Percentiles rank a stretch among this genome's conserved stretches.
Evolutionary conservation across 192 early-diverging fungal genomes (phyloP).

Genomic region (Umbelopsis vinacea): DNA sequence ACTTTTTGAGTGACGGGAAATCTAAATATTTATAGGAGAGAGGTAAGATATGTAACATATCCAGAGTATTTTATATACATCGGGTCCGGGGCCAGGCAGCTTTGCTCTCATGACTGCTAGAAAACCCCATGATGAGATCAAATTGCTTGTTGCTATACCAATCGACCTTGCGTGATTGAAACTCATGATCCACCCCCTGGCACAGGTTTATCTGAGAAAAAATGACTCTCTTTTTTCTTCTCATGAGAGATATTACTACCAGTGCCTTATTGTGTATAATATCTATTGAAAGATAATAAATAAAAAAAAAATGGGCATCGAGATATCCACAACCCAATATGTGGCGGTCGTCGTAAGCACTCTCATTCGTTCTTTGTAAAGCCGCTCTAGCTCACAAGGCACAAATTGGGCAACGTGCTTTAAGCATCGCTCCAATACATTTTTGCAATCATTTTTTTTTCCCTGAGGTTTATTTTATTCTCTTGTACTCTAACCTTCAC

Average conservation of each 20-base stretch:
- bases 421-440: background rate
- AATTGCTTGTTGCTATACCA: background rate
- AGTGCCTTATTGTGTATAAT: too few species aligned
- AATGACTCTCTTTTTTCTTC: too few species aligned
- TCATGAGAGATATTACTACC: too few species aligned
- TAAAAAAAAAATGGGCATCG: too few species aligned
- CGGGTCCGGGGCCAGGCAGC: background rate
- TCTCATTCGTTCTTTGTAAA: too few species aligned
- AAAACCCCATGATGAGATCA: constrained; percentile 20
- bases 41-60: background rate
- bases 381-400: too few species aligned
- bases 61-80: constrained; percentile 17
- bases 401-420: background rate
- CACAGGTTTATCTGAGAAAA: background rate
- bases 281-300: too few species aligned
- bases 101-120: constrained; percentile 11
- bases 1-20: constrained; percentile 3
- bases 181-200: background rate
- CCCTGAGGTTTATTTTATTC: background rate
- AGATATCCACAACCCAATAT: too few species aligned
- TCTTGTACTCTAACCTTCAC: background rate
- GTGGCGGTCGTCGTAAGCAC: too few species aligned
- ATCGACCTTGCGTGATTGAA: background rate
- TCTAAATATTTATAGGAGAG: constrained; percentile 20
- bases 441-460: background rate